A percentile compares a stretch with the other conserved stretches of the same genome.
These are phyloP conservation scores for Hypoxylon trugodes DNA, from an alignment of 495 filamentous ascomycete genomes.

Conservation along the genomic window DNA sequence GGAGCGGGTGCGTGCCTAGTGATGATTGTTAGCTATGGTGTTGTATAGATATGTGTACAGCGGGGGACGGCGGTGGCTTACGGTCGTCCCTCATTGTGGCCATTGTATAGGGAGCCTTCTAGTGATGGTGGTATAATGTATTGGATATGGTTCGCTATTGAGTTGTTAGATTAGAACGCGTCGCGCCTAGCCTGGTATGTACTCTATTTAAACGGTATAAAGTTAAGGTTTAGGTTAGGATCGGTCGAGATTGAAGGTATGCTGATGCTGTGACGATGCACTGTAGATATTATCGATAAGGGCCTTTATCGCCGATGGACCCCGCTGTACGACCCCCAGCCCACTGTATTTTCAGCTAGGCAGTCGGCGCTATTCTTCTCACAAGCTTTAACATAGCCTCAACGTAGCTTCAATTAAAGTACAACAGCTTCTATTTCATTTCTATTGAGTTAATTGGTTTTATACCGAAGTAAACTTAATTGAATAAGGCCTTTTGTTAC, in stretches of 20 bases:
- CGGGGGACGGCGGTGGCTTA: slow-evolving; percentile 36
- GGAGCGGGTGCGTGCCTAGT: slow-evolving; percentile 83
- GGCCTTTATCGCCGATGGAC: too few species aligned
- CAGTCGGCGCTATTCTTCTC: neutral
- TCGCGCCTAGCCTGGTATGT: neutral
- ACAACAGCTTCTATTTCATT: too few species aligned
- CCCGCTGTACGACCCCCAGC: too few species aligned
- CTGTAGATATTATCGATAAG: slow-evolving; percentile 11
- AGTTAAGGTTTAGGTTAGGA: neutral
- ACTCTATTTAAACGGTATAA: neutral
- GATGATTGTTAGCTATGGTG: slow-evolving; percentile 7
- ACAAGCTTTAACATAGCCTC: neutral
- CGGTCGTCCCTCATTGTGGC: slow-evolving; percentile 58
- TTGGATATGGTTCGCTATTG: neutral
- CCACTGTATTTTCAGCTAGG: slow-evolving; percentile 9
- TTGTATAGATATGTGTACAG: slow-evolving; percentile 12
- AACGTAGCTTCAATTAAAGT: neutral
- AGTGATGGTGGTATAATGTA: neutral
- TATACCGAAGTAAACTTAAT: neutral
- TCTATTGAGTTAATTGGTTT: too few species aligned
- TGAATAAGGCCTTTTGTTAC: neutral
- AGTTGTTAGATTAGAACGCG: neutral
- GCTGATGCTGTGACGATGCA: neutral
- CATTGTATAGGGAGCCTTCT: neutral
- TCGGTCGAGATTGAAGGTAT: neutral